Conservation (phyloP, 1,284 basidiomycete genomes). For the Melampsora americana region DNA sequence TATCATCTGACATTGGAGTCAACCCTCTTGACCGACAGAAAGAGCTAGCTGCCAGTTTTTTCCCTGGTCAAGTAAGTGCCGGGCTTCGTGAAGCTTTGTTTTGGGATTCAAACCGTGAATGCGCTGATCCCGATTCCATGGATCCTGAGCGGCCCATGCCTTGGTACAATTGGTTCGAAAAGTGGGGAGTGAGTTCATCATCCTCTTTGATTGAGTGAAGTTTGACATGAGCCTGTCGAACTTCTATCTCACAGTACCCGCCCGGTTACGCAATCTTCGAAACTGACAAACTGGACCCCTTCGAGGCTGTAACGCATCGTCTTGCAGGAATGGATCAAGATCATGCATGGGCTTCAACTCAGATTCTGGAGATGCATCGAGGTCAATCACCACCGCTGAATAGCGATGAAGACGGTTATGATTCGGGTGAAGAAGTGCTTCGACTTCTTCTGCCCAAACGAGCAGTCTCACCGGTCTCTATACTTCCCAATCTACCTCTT, state of each 20-base stretch:
- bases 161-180: slow-evolving; percentile 32
- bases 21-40: slow-evolving; percentile 1
- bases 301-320: not conserved
- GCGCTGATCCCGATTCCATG: slow-evolving; percentile 7
- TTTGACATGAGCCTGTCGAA: not conserved
- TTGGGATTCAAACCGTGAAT: slow-evolving; percentile 8
- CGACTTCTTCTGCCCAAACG: slow-evolving; percentile 16
- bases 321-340: slow-evolving; percentile 2
- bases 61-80: not conserved
- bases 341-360: slow-evolving; percentile 12
- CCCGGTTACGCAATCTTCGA: slow-evolving; percentile 24
- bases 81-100: slow-evolving; percentile 24
- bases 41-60: slow-evolving; percentile 8
- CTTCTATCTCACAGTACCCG: slow-evolving; percentile 17
- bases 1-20: not conserved
- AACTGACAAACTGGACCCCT: slow-evolving; percentile 1
- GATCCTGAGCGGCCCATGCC: slow-evolving; percentile 30
- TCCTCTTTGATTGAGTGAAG: not conserved
- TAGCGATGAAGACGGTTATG: slow-evolving; percentile 22
- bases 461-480: not conserved
- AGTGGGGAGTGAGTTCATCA: slow-evolving; percentile 29
- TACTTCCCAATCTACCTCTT: not conserved
- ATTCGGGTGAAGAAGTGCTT: slow-evolving; percentile 22
- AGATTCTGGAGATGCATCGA: slow-evolving; percentile 20
- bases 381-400: too few species aligned